Conservation (phyloP, 768 basidiomycete genomes). For the Botryobasidium botryosum region DNA sequence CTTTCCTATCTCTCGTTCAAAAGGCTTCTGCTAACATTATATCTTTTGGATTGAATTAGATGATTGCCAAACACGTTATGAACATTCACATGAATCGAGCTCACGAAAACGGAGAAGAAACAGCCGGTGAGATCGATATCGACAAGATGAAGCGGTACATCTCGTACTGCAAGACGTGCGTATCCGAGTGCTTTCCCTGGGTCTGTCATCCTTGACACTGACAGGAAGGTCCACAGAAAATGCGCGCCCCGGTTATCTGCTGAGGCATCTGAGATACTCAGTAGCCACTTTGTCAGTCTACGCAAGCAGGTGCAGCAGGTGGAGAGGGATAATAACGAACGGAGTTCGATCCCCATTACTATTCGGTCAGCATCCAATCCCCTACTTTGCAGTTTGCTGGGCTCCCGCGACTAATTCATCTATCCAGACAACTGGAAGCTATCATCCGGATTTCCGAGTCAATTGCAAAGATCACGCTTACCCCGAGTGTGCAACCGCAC, state of each 20-base stretch:
- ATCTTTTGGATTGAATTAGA: conserved; percentile 29
- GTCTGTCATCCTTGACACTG: neutral
- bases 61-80: conserved; percentile 95
- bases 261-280: conserved; percentile 91
- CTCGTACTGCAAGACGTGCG: conserved; percentile 85
- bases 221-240: conserved; percentile 39
- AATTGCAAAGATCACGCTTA: conserved; percentile 83
- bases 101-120: conserved; percentile 41
- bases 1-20: conserved; percentile 5
- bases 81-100: conserved; percentile 95
- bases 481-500: conserved; percentile 69
- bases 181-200: neutral
- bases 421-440: conserved; percentile 77
- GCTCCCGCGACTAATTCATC: conserved; percentile 12
- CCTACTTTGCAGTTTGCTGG: neutral
- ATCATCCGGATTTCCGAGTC: conserved; percentile 98
- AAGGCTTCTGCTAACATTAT: neutral
- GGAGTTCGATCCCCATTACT: conserved; percentile 96
- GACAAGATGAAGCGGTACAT: conserved; percentile 99
- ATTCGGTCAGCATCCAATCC: conserved; percentile 48
- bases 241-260: conserved; percentile 87
- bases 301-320: conserved; percentile 91
- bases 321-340: conserved; percentile 90
- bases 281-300: conserved; percentile 84
- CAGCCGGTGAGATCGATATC: conserved; percentile 76